A percentile compares a stretch with the other conserved stretches of the same genome.
These are phyloP conservation scores for Catharanthus roseus DNA, from an alignment of 257 asterid species.

Conservation along the genomic window DNA sequence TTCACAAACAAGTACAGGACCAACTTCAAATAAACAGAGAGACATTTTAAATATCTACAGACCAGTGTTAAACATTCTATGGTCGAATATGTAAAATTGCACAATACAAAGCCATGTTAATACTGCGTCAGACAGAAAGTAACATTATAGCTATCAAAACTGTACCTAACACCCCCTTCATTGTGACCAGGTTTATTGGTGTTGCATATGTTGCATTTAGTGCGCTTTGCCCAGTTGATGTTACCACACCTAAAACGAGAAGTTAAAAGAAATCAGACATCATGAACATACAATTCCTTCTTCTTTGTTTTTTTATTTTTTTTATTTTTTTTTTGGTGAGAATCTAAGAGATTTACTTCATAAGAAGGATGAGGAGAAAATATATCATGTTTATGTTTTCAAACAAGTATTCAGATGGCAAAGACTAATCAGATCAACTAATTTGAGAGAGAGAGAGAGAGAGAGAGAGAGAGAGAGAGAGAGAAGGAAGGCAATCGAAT, in stretches of 20 bases:
- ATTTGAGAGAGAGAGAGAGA: neutral
- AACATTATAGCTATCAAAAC: slow-evolving; percentile 1
- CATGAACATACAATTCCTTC: too few relatives aligned
- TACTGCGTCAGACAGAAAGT: neutral
- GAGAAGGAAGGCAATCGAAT: neutral
- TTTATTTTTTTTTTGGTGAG: too few relatives aligned
- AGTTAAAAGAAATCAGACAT: slow-evolving; percentile 2
- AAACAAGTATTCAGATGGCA: neutral
- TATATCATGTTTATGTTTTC: neutral
- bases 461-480: neutral
- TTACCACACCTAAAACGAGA: slow-evolving; percentile 78
- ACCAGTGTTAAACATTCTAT: neutral
- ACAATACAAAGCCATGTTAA: neutral
- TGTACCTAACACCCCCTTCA: slow-evolving; percentile 96
- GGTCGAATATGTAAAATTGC: neutral
- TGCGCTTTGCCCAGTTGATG: slow-evolving; percentile 97
- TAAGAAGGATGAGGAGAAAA: neutral
- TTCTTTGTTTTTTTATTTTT: neutral
- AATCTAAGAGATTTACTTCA: neutral
- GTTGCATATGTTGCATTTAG: slow-evolving; percentile 95
- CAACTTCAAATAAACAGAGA: neutral
- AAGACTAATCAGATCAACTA: neutral
- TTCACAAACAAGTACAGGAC: neutral
- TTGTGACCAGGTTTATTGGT: slow-evolving; percentile 93
- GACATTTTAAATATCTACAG: neutral